These are phyloP conservation scores for Fusarium papillatum DNA, from an alignment of 2,329 filamentous ascomycete species.

Conservation along the genomic window DNA sequence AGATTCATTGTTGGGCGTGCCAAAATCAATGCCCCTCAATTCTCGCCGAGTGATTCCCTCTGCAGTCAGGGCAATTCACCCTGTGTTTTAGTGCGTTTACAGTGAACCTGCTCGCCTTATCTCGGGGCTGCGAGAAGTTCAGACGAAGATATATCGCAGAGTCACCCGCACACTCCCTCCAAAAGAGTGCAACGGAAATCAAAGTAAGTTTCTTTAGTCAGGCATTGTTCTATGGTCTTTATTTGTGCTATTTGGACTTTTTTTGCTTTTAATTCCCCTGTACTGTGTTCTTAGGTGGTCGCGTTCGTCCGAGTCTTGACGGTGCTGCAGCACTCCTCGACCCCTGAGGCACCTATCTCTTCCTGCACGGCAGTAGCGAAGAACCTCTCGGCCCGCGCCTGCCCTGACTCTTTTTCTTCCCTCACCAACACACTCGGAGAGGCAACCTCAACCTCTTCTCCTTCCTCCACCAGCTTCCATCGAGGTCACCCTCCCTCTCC, in stretches of 20 bases:
- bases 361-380: not conserved
- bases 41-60: not conserved
- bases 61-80: not conserved
- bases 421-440: not conserved
- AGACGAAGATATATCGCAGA: not conserved
- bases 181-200: not conserved
- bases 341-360: not conserved
- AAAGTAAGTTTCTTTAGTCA: not conserved
- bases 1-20: not conserved
- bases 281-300: not conserved
- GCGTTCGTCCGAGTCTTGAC: not conserved
- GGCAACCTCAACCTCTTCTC: not conserved
- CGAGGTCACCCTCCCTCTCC: not conserved
- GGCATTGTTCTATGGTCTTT: not conserved
- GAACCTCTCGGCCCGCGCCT: not conserved
- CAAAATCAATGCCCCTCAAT: not conserved
- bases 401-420: not conserved
- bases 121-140: not conserved
- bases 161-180: constrained; percentile 1
- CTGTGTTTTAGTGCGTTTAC: not conserved
- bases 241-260: not conserved
- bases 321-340: not conserved
- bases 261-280: not conserved
- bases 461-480: not conserved
- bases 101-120: not conserved